Conservation (phyloP, 2,329 filamentous ascomycete genomes). For the Ophiostoma perfectum region DNA sequence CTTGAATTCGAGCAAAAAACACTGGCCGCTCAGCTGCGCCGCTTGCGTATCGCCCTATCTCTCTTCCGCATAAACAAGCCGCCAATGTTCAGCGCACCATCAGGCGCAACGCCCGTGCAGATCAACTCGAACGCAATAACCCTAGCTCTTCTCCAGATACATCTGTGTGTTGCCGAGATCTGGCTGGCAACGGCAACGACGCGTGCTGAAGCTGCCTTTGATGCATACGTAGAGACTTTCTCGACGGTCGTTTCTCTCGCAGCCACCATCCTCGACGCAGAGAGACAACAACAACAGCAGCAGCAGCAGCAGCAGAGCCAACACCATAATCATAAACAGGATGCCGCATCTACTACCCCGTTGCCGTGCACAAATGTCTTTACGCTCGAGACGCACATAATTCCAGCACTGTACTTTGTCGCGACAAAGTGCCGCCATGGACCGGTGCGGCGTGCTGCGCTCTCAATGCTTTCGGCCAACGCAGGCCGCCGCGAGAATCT, state of each 20-base stretch:
- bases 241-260: background rate
- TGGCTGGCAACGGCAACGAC: background rate
- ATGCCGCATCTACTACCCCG: background rate
- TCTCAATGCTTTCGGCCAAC: conserved; percentile 32
- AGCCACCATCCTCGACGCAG: background rate
- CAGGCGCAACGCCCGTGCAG: background rate
- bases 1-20: background rate
- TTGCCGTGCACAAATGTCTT: background rate
- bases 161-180: background rate
- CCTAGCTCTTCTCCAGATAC: background rate
- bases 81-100: background rate
- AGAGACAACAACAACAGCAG: background rate
- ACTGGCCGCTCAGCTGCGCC: background rate
- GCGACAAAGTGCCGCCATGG: background rate
- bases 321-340: too few species aligned
- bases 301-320: too few species aligned
- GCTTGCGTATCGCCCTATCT: background rate
- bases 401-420: background rate
- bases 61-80: background rate
- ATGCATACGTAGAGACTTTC: background rate
- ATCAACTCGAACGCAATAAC: background rate
- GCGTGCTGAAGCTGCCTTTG: background rate
- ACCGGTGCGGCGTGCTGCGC: conserved; percentile 30
- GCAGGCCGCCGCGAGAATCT: conserved; percentile 35
- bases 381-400: background rate